Base-by-base conservation (phyloP, 306 rosid genomes). In the Potentilla sterilis region DNA sequence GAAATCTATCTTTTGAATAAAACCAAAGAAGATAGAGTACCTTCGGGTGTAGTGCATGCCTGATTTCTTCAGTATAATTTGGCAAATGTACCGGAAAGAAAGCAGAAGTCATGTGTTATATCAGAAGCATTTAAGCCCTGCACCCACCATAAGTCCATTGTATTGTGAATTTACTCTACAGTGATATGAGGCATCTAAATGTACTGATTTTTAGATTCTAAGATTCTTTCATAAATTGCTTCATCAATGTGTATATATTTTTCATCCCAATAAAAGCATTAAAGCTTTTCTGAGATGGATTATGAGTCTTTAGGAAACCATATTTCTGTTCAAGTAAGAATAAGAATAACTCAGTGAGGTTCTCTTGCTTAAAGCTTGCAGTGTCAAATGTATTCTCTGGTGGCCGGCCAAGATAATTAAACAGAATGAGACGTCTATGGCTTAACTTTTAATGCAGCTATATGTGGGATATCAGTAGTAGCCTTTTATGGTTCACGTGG, bases 361-460 rank as follows among this genome's bases (percentile, higher is more conserved):
- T 51, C 10, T 69, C 80, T 72, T 76, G 42, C 68, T 63, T 40
- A 46, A 77, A 75, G 78, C 74, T 67, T 63, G 78, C 84, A 86
- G 82, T 84, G 87, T 82, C 92, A 76, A 74, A 75, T 65, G 55
- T 47, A 47, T 24, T 18, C 19, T 82, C 64, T 65, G 81, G 79
- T 78, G 28, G 28, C 28, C 1, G 78, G 82, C 44, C 51, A 51
- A 52, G 70, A 73, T 82, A 80, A 88, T 83, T 28, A 28, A 28
- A 28, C 28, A 28, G 28, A 0, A 28, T 28, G 28, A 28, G 28
- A 28, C 28, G 28, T 28, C 28, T 28, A 28, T 28, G 28, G 28
- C 28, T 28, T 28, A 28, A 28, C 28, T 28, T 28, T 28, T 28
- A 28, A 28, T 28, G 28, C 28, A 0, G 28, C 28, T 28, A 28